Evolutionary conservation across 768 basidiomycete genomes (phyloP), one percentile per base, ranked within the genome.

Genomic region (Tulasnella sp.): DNA sequence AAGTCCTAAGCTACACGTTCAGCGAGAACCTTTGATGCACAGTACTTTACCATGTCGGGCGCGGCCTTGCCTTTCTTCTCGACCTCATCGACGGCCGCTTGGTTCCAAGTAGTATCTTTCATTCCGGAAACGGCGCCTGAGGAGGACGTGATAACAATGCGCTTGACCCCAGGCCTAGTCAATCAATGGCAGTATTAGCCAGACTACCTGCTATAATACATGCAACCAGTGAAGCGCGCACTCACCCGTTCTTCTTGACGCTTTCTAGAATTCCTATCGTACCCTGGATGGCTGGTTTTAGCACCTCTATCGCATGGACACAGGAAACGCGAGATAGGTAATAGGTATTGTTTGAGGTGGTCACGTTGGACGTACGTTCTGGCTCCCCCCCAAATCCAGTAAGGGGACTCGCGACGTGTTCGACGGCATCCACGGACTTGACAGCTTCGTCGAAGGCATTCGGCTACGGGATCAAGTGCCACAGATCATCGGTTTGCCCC

Each of bases 391-490:
- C n/a, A n/a, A n/a, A n/a, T n/a, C 70, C 24, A 73, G 62, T 55
- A 77, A 72, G 65, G 82, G 76, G 0, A 86, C 85, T 0, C 0
- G 85, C 85, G 3, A 76, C 80, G 65, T 88, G 87, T 38, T 73
- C 77, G 52, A 92, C 79, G 0, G 78, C 88, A 61, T 86, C 82
- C 7, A 90, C 81, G 1, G 78, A 86, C 68, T 82, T 79, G 61
- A 90, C 84, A 0, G 82, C 87, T 52, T 87, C 81, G 67, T 91
- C 86, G 63, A 90, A 93, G 0, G 83, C 85, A 5, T 79, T 80
- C 9, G 67, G 64, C 23, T 44, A 51, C 30, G 29, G 8, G 19
- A n/a, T n/a, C n/a, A n/a, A n/a, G n/a, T n/a, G n/a, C n/a, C n/a
- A n/a, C n/a, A n/a, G n/a, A n/a, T n/a, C n/a, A n/a, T n/a, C n/a